Conservation (phyloP, 805 yeast species). For the Saccharomycopsis capsularis region DNA sequence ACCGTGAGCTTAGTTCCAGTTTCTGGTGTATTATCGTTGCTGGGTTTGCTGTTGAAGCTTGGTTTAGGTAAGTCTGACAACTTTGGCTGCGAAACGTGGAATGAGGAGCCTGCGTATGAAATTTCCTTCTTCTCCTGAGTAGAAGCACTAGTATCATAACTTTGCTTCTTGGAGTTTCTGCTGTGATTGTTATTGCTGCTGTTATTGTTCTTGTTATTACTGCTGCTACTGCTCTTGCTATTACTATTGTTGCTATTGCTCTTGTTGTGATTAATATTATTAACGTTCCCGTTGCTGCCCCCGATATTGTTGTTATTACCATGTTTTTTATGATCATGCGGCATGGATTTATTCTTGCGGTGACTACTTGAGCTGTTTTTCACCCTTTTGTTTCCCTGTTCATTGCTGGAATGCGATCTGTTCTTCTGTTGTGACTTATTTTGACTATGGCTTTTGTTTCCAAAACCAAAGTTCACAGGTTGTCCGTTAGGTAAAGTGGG, state of each 20-base stretch:
- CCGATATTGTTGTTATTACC: constrained; percentile 2
- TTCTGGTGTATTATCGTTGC: not conserved
- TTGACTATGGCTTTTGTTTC: constrained; percentile 7
- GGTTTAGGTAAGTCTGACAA: constrained; percentile 21
- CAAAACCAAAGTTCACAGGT: constrained; percentile 20
- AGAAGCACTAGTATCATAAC: not conserved
- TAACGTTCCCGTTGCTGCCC: not conserved
- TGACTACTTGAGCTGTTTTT: not conserved
- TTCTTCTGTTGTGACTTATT: constrained; percentile 1
- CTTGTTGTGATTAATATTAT: not conserved
- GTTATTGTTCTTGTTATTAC: not conserved
- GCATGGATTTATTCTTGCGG: not conserved
- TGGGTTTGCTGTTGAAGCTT: constrained; percentile 1
- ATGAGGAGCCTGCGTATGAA: constrained; percentile 21
- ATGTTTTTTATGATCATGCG: not conserved
- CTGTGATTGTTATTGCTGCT: not conserved
- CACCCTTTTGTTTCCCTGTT: not conserved
- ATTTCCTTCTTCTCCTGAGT: not conserved
- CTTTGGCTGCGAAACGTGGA: constrained; percentile 18
- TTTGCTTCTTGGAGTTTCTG: not conserved
- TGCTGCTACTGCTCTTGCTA: not conserved
- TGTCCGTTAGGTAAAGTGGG: constrained; percentile 21
- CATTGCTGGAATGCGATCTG: too few relatives aligned
- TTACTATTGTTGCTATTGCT: not conserved
- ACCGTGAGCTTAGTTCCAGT: not conserved